Evolutionary conservation across 176 grass and related monocot genomes (phyloP), one percentile per base, ranked within the genome.

Genomic region (Elaeis guineensis): DNA sequence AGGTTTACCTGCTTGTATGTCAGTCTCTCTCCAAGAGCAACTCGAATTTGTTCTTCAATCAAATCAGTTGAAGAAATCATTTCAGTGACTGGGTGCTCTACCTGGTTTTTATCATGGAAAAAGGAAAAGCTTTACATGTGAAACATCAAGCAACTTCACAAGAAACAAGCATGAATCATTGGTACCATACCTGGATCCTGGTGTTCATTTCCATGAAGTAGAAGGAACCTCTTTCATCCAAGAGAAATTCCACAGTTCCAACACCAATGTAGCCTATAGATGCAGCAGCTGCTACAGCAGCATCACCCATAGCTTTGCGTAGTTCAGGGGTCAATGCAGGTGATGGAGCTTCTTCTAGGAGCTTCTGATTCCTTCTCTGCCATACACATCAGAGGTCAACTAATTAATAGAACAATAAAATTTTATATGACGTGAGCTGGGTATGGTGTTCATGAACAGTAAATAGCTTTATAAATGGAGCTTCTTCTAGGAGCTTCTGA

Each of bases 171-270:
- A 15, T 22, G 28, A 15, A 55, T 11, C 19, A 29, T 72, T 25
- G 17, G 56, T 39, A 82, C 54, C 55, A 22, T 61, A 82, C 73
- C 79, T 82, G 79, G 58, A 82, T 82, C 67, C 73, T 82, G 5
- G 79, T 82, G 60, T 82, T 82, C 79, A 77, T 82, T 66, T 82
- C 79, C 73, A 82, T 82, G 61, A 82, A 77, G 69, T 82, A 82
- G 67, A 82, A 82, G 19, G 69, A 69, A 4, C 72, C 72, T 76
- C 79, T 70, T 75, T 82, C 72, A 35, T 82, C 79, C 55, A 82
- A 70, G 21, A 82, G 61, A 82, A 82, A 82, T 51, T 82, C 79
- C 57, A 82, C 67, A 65, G 79, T 82, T 19, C 73, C 79, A 72
- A 82, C 79, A 77, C 79, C 79, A 62, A 82, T 29, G 19, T 82